phyloP scores from a whole-genome alignment of 345 rosid species.

The Cardamine occulta region DNA sequence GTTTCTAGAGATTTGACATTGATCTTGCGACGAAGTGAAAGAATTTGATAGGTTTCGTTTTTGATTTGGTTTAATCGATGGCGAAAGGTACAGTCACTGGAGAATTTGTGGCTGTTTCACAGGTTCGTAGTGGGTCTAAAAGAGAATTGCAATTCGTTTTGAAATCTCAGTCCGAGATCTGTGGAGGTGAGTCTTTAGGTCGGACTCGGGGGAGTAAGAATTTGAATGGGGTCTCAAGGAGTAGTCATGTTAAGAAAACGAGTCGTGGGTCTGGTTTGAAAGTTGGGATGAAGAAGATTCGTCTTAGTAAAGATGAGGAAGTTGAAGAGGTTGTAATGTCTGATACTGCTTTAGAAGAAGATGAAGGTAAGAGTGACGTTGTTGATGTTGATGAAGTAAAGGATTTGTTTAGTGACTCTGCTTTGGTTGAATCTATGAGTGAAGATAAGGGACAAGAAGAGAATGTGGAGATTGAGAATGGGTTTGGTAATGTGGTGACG shows the following conservation, averaged over 20 bases:
- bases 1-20: conserved; percentile 18
- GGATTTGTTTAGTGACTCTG: conserved; percentile 24
- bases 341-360: conserved; percentile 55
- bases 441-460: conserved; percentile 11
- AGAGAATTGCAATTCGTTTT: conserved; percentile 85
- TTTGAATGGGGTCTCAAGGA: conserved; percentile 11
- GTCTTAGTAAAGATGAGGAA: conserved; percentile 35
- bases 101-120: conserved; percentile 56
- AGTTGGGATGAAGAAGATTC: conserved; percentile 35
- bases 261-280: conserved; percentile 29
- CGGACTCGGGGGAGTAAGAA: conserved; percentile 66
- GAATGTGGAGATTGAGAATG: conserved; percentile 13
- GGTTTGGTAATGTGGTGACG: background rate
- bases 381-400: conserved; percentile 64
- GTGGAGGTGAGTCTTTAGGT: conserved; percentile 62
- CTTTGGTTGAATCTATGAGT: conserved; percentile 32
- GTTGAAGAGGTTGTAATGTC: conserved; percentile 13
- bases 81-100: conserved; percentile 62
- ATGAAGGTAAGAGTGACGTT: conserved; percentile 75
- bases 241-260: conserved; percentile 41
- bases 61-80: conserved; percentile 40
- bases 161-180: conserved; percentile 82
- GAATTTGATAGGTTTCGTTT: background rate
- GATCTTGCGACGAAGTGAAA: background rate
- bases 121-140: conserved; percentile 76